Evolutionary conservation across 768 basidiomycete genomes (phyloP).

Genomic region (Podaxis sp.): DNA sequence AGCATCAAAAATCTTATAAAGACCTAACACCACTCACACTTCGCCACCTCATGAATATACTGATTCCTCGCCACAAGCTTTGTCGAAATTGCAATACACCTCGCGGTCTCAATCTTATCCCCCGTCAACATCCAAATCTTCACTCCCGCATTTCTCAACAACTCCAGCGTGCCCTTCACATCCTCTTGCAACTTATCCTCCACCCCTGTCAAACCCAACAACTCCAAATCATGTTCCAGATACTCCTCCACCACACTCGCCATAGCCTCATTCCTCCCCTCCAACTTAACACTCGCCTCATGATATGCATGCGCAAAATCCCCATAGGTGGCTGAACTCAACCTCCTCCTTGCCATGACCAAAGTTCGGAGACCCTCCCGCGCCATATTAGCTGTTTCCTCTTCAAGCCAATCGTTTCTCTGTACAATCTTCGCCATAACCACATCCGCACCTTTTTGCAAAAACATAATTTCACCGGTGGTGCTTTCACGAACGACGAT

Average conservation of each 20-base stretch:
- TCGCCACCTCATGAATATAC: slow-evolving; percentile 96
- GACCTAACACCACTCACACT: slow-evolving; percentile 53
- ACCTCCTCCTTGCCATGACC: slow-evolving; percentile 82
- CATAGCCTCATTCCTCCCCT: slow-evolving; percentile 84
- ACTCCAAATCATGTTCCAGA: slow-evolving; percentile 87
- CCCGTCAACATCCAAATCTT: slow-evolving; percentile 99
- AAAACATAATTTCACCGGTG: slow-evolving; percentile 79
- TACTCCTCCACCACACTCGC: slow-evolving; percentile 67
- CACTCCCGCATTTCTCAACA: slow-evolving; percentile 92
- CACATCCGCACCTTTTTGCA: slow-evolving; percentile 98
- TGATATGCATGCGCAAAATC: slow-evolving; percentile 75
- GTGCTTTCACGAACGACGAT: slow-evolving; percentile 85
- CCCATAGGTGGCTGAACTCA: slow-evolving; percentile 66
- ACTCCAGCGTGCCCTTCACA: slow-evolving; percentile 89
- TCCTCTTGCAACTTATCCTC: slow-evolving; percentile 99
- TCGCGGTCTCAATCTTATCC: slow-evolving; percentile 98
- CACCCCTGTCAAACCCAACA: slow-evolving; percentile 95
- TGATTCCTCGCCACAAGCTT: slow-evolving; percentile 95
- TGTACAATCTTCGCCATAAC: slow-evolving; percentile 96
- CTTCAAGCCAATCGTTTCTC: slow-evolving; percentile 98
- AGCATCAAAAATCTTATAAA: neutral
- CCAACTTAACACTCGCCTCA: slow-evolving; percentile 75
- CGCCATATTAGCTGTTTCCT: slow-evolving; percentile 98
- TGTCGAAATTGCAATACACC: slow-evolving; percentile 96
- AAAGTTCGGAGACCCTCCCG: slow-evolving; percentile 93